Base-by-base conservation (phyloP, 345 rosid genomes). In the Gossypium australe region DNA sequence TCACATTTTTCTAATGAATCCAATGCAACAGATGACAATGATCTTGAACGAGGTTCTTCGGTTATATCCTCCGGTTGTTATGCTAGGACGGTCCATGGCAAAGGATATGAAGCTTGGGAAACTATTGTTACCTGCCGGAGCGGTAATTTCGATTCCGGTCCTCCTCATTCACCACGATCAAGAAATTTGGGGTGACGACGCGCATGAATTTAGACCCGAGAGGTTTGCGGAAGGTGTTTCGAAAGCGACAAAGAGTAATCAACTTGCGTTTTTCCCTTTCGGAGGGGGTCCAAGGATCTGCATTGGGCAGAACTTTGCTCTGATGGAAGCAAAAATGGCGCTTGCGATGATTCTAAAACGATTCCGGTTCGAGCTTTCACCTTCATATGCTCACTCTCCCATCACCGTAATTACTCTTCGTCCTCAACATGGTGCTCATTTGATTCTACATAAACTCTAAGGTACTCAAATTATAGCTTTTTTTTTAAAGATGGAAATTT, bases 221-320 rank as follows among this genome's bases (percentile, higher is more conserved):
- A 65, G 70, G 29, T 65, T 87, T 7, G 48, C 48, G 3, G 84
- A 83, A 13, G 90, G 90, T 29, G 49, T 89, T 56, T 79, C 86
- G 17, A 84, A 82, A 67, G 93, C 92, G 22, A 82, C 92, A 7
- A 86, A 84, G 53, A 88, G 78, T 12, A 14, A 14, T 74, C 87
- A 84, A 6, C 74, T 77, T 17, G 75, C 84, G 1, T 88, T 82
- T 78, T 74, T 89, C 7, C 85, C 89, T 2, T 91, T 91, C 11
- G 86, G 85, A 9, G 74, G 83, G 85, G 93, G 97, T 43, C 92
- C 90, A 1, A 80, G 91, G 81, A 74, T 25, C 9, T 92, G 94
- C 79, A 75, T 89, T 0, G 91, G 95, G 3, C 90, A 86, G 76
- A 88, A 82, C 75, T 92, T 88, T 25, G 85, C 97, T 1, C 27